Base-by-base conservation (phyloP, 768 basidiomycete genomes). In the Tricholomella constricta region DNA sequence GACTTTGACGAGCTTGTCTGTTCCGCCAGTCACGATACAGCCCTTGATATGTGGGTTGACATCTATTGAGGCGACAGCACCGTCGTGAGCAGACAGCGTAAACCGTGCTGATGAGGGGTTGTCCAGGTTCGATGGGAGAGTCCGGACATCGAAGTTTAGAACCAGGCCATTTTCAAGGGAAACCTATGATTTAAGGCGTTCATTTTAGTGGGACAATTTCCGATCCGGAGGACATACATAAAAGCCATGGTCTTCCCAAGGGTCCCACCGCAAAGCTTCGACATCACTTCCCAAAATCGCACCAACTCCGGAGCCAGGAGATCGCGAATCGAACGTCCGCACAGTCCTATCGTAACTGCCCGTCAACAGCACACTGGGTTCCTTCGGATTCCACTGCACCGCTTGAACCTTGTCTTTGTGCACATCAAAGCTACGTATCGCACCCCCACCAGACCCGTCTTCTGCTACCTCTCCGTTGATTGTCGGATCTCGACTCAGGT, bases 361-460 rank as follows among this genome's bases (percentile, higher is more conserved):
- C 9, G 92, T 95, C 50, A 99, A 74, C 32, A 99, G 74, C 23
- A 97, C 92, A 8, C 88, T 90, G 17, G 95, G 91, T 57, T 97
- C 89, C 48, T 80, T 78, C 27, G 84, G 80, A 67, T 97, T 97
- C 97, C 97, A 99, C 62, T 94, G 89, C 7, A 99, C 93, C 2
- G 91, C 85, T 71, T 98, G 95, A 20, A 99, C 91, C 74, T 96
- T 98, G 70, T 97, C 94, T 66, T 85, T 90, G 68, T 94, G 92
- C 26, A 88, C 77, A 58, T 81, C 77, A 70, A 95, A 98, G 60
- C 88, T 94, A 53, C 92, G 80, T 62, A 98, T 82, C 20, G 95
- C 95, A 14, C 80, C 83, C 54, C 71, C 75, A 53, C 72, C 65
- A 47, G 83, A 75, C 10, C 72, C 78, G 35, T 74, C 78, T 42